phyloP scores from a whole-genome alignment of 169 alveolate species.

The Sarcocystis neurona region DNA sequence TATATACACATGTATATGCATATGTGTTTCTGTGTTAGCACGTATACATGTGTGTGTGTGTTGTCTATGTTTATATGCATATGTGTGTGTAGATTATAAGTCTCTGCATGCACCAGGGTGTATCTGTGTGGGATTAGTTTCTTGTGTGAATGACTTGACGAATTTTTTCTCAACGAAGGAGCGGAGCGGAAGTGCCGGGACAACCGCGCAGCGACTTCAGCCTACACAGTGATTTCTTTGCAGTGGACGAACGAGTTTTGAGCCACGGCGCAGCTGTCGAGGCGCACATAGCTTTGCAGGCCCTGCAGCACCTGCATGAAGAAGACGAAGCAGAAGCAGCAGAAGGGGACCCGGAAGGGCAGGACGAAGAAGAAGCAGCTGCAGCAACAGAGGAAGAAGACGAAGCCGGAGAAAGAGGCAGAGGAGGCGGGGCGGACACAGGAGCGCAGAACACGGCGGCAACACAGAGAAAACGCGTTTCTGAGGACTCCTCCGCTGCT shows the following conservation, averaged over 20 bases:
- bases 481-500: too few relatives aligned
- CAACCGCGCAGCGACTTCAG: constrained; percentile 47
- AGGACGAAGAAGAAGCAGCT: neutral
- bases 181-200: constrained; percentile 53
- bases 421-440: neutral
- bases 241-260: constrained; percentile 62
- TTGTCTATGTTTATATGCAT: neutral
- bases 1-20: neutral
- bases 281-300: constrained; percentile 48
- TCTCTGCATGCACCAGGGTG: neutral
- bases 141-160: neutral
- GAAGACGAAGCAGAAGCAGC: neutral
- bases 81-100: neutral
- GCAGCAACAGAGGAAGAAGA: neutral
- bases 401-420: neutral
- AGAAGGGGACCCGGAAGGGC: too few relatives aligned
- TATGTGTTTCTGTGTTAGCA: neutral
- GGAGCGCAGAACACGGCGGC: neutral
- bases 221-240: constrained; percentile 59
- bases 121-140: neutral
- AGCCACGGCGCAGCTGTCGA: constrained; percentile 55
- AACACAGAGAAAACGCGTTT: too few relatives aligned
- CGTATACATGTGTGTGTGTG: neutral
- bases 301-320: constrained; percentile 36
- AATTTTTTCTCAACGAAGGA: too few relatives aligned